Percentiles rank a stretch among this genome's conserved stretches.
These are phyloP conservation scores for Aspergillus terreus DNA, from an alignment of 2,329 filamentous ascomycete species.

Conservation along the genomic window DNA sequence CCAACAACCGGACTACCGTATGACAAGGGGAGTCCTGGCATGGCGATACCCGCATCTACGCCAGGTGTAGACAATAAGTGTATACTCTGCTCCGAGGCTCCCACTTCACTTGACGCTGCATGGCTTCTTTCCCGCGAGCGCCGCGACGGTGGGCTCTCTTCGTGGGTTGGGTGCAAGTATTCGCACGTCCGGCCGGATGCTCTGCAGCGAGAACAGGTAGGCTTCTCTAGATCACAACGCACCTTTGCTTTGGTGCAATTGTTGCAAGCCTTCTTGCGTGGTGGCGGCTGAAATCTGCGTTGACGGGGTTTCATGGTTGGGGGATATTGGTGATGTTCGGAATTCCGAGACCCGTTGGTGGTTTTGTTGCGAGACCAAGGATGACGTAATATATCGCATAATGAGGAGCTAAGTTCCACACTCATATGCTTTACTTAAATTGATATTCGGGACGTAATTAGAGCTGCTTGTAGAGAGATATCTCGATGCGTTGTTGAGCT, in stretches of 20 bases:
- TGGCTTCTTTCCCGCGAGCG: background rate
- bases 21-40: background rate
- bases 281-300: background rate
- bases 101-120: background rate
- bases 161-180: conserved; percentile 5
- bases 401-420: no score
- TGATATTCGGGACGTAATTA: no score
- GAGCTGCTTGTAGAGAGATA: no score
- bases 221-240: conserved; percentile 15
- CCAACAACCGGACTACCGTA: background rate
- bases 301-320: background rate
- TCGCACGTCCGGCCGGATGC: conserved; percentile 13
- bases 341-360: background rate
- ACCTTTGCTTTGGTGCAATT: conserved; percentile 18
- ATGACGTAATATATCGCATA: no score
- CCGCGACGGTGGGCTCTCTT: background rate
- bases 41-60: background rate
- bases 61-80: background rate
- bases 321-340: background rate
- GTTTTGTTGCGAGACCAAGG: no score
- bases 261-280: conserved; percentile 19
- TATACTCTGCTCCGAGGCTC: background rate
- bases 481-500: no score
- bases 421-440: no score
- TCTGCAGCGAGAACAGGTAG: conserved; percentile 16